Percentiles rank a stretch among this genome's conserved stretches.
Evolutionary conservation across 768 basidiomycete genomes (phyloP).

Genomic region (Antrodiella citrinella): DNA sequence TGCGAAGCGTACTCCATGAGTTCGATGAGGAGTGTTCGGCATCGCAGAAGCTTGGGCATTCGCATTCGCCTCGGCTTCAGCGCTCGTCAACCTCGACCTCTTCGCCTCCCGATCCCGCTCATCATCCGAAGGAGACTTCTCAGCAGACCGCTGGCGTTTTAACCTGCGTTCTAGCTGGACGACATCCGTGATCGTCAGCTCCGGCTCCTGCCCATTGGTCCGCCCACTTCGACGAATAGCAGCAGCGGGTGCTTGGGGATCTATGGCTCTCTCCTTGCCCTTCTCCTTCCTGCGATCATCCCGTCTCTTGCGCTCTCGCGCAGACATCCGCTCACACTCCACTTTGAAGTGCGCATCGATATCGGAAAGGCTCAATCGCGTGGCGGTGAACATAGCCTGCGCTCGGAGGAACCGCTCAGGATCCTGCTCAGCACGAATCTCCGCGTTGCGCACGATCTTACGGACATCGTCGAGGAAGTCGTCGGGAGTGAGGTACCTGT

Average conservation of each 20-base stretch:
- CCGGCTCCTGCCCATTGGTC: conserved; percentile 63
- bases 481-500: conserved; percentile 78
- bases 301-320: conserved; percentile 58
- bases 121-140: conserved; percentile 44
- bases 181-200: conserved; percentile 63
- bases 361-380: conserved; percentile 79
- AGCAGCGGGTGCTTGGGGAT: conserved; percentile 30
- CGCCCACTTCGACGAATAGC: conserved; percentile 67
- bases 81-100: conserved; percentile 37
- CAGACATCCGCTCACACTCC: conserved; percentile 88
- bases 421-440: conserved; percentile 51
- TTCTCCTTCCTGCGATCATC: conserved; percentile 33
- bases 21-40: conserved; percentile 25
- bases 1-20: conserved; percentile 44
- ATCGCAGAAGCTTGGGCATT: conserved; percentile 1
- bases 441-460: conserved; percentile 74
- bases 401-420: conserved; percentile 72
- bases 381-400: conserved; percentile 81
- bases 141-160: conserved; percentile 62
- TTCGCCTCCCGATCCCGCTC: conserved; percentile 51
- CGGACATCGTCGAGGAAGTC: conserved; percentile 81
- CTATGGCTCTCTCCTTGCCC: conserved; percentile 29
- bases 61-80: conserved; percentile 25
- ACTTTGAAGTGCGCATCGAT: conserved; percentile 70
- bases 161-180: conserved; percentile 64